Evolutionary conservation across 352 stramenopile species (phyloP), one percentile per base, ranked within the genome.

Genomic region (Elongisporangium undulatum): DNA sequence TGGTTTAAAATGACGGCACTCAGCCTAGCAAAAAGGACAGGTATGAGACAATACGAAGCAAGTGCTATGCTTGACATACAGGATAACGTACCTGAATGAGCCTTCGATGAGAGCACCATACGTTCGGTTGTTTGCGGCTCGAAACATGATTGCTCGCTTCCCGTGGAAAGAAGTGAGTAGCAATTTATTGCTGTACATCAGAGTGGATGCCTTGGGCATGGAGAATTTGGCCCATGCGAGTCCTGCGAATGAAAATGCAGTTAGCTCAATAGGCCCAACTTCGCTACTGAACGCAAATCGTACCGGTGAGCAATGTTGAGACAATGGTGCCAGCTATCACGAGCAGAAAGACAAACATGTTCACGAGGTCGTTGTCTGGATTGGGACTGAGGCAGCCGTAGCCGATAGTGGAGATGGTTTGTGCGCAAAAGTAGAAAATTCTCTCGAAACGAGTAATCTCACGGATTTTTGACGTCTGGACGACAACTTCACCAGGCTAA

Each of bases 181-280:
- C 7, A 87, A 19, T 16, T 77, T 67, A 50, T 85, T 66, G 20
- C 77, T 87, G 60, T 75, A 85, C 3, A 74, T n/a, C 16, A 87
- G 59, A 0, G 69, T 79, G 6, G 72, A 84, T 0, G 73, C 64
- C 34, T 82, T 75, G 0, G 77, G 77, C 19, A 84, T 85, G 12
- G 77, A 85, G 22, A 87, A 87, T 23, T 85, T 87, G n/a, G 77
- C 64, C 77, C 77, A 87, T 8, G 77, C 72, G 15, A 87, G 63
- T 19, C 77, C 77, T 87, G 26, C 15, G 29, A 51, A 6, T 49
- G 56, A n/a, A 2, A 17, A 51, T 29, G 16, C 13, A 51, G n/a
- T 22, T 20, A 53, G 8, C n/a, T 53, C 13, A 26, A 50, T 12
- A 45, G 8, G 29, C 12, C 1, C 2, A 39, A 26, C 23, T 19